Evolutionary conservation across 768 basidiomycete genomes (phyloP).

Genomic region (Flagelloscypha sp.): DNA sequence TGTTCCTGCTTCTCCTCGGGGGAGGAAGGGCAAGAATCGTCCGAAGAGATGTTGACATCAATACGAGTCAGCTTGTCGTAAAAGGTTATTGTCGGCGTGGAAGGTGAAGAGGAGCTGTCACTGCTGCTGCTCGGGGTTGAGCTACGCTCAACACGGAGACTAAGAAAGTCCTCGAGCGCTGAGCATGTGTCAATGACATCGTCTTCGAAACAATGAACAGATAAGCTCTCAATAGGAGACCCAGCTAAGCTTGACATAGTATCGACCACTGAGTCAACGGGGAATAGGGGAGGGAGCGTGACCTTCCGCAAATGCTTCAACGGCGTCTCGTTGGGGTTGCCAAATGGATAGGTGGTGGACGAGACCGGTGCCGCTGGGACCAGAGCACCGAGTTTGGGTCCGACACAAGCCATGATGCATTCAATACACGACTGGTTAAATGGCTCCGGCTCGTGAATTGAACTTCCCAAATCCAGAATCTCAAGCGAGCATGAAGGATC

Average conservation of each 20-base stretch:
- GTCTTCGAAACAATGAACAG: constrained; percentile 53
- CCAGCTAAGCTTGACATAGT: constrained; percentile 51
- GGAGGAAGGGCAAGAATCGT: constrained; percentile 18
- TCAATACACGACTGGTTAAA: constrained; percentile 49
- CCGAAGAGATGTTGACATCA: constrained; percentile 38
- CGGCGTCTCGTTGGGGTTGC: constrained; percentile 35
- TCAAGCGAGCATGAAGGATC: constrained; percentile 44
- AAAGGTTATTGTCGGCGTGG: too few relatives aligned
- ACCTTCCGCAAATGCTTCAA: constrained; percentile 44
- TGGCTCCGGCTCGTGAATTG: constrained; percentile 39
- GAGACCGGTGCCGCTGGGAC: constrained; percentile 44
- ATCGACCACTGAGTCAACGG: constrained; percentile 50
- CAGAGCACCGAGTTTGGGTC: too few relatives aligned
- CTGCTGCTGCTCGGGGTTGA: constrained; percentile 25
- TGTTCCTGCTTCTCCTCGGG: constrained; percentile 32
- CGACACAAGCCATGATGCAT: constrained; percentile 57
- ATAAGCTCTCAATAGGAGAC: constrained; percentile 50
- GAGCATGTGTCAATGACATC: constrained; percentile 55
- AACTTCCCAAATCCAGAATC: constrained; percentile 46
- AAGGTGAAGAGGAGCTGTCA: too few relatives aligned
- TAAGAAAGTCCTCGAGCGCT: constrained; percentile 49
- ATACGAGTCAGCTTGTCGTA: constrained; percentile 42
- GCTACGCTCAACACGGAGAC: constrained; percentile 39
- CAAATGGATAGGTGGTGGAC: constrained; percentile 33
- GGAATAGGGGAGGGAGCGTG: constrained; percentile 55